Base-by-base conservation (phyloP, 257 asterid species). In the Prunella vulgaris region DNA sequence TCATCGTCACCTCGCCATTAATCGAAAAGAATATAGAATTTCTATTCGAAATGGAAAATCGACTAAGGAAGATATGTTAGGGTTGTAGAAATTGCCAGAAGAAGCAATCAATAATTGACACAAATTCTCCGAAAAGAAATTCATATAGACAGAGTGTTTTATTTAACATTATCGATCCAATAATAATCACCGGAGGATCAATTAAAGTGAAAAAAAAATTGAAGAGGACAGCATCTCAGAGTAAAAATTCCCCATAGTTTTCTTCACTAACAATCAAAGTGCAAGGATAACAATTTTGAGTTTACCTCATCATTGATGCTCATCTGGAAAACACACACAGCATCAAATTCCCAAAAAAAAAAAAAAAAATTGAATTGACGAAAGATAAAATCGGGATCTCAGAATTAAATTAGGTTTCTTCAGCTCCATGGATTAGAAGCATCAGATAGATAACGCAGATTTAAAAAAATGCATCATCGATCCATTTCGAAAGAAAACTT, bases 361-460 rank as follows among this genome's bases (percentile, higher is more conserved):
- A 10, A 48, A 54, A 1, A 38, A 0, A 18, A 58, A 5, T 32
- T 32, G 6, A 22, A n/a, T 20, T 1, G 15, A 33, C 0, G 60
- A 32, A 25, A 2, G 10, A 5, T 2, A 18, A 14, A 18, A 5
- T 6, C 13, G 3, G 69, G 88, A 81, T 79, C 90, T 83, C 90
- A 84, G 88, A 42, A 60, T 28, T 32, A 17, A 59, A 74, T 60
- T 28, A 30, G 57, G 2, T 78, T 58, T 87, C 90, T 61, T 78
- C 94, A 85, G 6, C 67, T 76, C 85, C 84, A 20, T n/a, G n/a
- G 24, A 57, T 71, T 4, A 82, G 77, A 78, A 75, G 60, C 28
- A 64, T 76, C 93, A 83, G 90, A 87, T 79, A 84, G 93, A 87
- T 83, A 87, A 87, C 90, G 93, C 93, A 87, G 93, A 79, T 71